Percentiles rank a stretch among this genome's conserved stretches.
Evolutionary conservation across 1,139 yeast species (phyloP).

Genomic region (Suhomyces panamericanus): DNA sequence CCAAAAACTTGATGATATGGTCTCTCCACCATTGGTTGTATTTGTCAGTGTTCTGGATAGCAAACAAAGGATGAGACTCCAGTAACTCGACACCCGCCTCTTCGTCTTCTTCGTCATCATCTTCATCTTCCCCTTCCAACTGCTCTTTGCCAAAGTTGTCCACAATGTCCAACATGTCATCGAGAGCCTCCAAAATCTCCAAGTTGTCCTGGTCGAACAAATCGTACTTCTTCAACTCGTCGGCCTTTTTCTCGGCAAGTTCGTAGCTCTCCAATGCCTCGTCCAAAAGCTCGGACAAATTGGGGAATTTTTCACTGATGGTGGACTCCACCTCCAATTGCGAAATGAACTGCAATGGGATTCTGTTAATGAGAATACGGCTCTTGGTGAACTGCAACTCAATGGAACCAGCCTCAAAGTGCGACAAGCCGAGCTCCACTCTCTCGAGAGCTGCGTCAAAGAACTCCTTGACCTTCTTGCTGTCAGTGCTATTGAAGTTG

Average conservation of each 20-base stretch:
- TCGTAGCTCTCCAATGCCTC: constrained; percentile 46
- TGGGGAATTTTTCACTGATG: constrained; percentile 25
- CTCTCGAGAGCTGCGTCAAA: constrained; percentile 75
- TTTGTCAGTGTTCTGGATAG: constrained; percentile 36
- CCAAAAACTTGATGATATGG: constrained; percentile 47
- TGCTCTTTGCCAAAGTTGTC: constrained; percentile 61
- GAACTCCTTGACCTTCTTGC: constrained; percentile 49
- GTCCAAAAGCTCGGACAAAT: constrained; percentile 40
- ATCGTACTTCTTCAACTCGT: constrained; percentile 23
- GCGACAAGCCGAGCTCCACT: constrained; percentile 57
- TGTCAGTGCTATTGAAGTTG: constrained; percentile 46
- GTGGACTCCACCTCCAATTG: constrained; percentile 43
- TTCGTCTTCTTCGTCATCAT: constrained; percentile 32
- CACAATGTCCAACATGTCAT: constrained; percentile 64
- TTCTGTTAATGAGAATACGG: constrained; percentile 54
- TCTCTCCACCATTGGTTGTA: constrained; percentile 59
- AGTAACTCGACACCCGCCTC: constrained; percentile 37
- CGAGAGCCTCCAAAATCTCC: constrained; percentile 55
- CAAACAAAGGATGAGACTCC: constrained; percentile 54
- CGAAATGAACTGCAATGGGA: constrained; percentile 59
- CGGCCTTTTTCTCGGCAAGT: constrained; percentile 41
- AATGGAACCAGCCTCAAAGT: constrained; percentile 45
- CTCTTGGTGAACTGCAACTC: constrained; percentile 55
- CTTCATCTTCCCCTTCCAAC: constrained; percentile 43
- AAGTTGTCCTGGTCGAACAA: constrained; percentile 42